These are phyloP conservation scores for Hyphopichia homilentoma DNA, from an alignment of 805 yeast species.

Conservation along the genomic window DNA sequence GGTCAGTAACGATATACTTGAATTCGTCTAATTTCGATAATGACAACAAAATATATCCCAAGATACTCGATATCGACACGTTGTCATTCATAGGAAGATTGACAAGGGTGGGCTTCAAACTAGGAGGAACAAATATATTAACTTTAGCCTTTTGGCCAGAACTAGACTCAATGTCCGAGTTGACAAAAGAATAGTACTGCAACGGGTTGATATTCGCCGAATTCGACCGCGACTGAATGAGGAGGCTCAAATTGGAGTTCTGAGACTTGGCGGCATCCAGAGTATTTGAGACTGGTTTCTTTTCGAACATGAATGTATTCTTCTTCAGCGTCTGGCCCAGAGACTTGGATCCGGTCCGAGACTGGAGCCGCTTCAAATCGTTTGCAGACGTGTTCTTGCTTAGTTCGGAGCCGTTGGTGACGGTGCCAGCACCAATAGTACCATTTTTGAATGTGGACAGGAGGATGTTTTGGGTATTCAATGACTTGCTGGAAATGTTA, in stretches of 20 bases:
- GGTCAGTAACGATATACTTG: conserved; percentile 12
- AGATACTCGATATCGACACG: conserved; percentile 34
- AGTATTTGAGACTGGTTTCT: conserved; percentile 5
- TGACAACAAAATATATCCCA: conserved; percentile 35
- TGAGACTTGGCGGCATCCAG: neutral
- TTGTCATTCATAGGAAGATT: conserved; percentile 21
- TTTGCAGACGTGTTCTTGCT: conserved; percentile 7
- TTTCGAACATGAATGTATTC: conserved; percentile 18
- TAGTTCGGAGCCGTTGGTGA: conserved; percentile 1
- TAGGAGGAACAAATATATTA: conserved; percentile 34
- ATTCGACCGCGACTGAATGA: conserved; percentile 37
- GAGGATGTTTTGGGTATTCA: conserved; percentile 1
- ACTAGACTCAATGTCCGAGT: conserved; percentile 16
- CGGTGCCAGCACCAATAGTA: conserved; percentile 7
- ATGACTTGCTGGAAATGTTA: neutral
- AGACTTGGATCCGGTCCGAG: conserved; percentile 4
- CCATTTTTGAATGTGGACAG: neutral
- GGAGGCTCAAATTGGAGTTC: conserved; percentile 37
- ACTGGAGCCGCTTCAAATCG: conserved; percentile 1
- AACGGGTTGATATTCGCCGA: conserved; percentile 41
- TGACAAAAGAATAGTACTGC: conserved; percentile 38
- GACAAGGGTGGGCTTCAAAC: conserved; percentile 18
- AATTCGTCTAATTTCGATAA: conserved; percentile 19
- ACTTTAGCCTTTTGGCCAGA: conserved; percentile 7
- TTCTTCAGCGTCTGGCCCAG: conserved; percentile 2